Conservation (phyloP, 306 rosid species). For the Potentilla sterilis region DNA sequence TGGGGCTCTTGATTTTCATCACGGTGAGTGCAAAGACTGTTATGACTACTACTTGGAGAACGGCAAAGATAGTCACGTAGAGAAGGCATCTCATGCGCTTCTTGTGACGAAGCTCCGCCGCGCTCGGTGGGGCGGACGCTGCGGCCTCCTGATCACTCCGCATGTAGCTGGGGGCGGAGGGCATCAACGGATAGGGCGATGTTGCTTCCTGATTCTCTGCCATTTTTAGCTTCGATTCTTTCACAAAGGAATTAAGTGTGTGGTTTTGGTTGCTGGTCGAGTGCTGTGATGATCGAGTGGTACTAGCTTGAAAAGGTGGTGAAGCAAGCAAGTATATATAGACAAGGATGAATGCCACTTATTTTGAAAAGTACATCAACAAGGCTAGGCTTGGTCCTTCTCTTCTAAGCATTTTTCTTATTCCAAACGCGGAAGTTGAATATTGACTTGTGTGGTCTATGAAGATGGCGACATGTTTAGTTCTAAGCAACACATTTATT, state of each 20-base stretch:
- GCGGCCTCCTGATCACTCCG: conserved; percentile 8
- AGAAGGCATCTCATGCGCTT: conserved; percentile 25
- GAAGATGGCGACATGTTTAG: neutral
- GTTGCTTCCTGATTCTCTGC: neutral
- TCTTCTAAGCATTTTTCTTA: neutral
- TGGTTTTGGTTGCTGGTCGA: neutral
- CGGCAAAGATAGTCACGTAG: conserved; percentile 6
- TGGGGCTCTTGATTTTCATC: conserved; percentile 30
- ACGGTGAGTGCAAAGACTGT: conserved; percentile 17
- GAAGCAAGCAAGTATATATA: neutral
- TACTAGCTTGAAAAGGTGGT: neutral
- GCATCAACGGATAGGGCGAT: neutral
- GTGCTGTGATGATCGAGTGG: neutral
- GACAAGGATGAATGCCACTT: neutral
- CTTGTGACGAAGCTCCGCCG: conserved; percentile 11
- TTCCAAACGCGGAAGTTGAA: neutral
- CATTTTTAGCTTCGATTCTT: neutral
- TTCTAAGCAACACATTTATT: neutral
- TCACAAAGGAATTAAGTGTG: neutral
- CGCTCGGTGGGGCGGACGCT: neutral
- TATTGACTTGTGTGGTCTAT: neutral
- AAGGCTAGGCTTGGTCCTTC: neutral
- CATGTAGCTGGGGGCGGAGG: neutral
- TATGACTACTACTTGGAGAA: conserved; percentile 20
- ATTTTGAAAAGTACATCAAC: neutral